Conservation (phyloP, 129 eudicot genomes). For the Ambrosia trifida region DNA sequence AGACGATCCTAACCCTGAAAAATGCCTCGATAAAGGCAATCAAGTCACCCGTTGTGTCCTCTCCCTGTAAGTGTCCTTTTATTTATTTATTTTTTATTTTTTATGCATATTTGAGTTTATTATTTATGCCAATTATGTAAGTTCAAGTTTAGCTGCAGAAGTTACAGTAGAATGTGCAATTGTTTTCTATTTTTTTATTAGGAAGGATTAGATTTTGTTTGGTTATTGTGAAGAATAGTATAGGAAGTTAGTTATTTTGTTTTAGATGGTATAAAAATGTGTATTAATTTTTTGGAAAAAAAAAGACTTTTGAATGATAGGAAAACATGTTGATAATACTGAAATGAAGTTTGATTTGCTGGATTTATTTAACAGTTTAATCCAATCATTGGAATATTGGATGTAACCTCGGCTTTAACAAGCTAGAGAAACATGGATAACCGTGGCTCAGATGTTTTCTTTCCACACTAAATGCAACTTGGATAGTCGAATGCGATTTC, state of each 20-base stretch:
- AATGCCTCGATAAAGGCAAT: constrained; percentile 77
- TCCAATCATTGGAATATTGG: too few species aligned
- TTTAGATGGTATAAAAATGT: not conserved
- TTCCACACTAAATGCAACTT: too few species aligned
- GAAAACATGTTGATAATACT: too few species aligned
- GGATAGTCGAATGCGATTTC: too few species aligned
- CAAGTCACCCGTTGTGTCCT: constrained; percentile 79
- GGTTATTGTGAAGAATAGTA: not conserved
- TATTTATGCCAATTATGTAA: not conserved
- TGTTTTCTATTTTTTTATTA: not conserved
- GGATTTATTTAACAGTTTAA: too few species aligned
- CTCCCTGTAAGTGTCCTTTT: constrained; percentile 48
- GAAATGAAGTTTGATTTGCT: too few species aligned
- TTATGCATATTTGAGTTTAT: not conserved
- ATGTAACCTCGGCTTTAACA: too few species aligned
- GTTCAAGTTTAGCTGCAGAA: not conserved
- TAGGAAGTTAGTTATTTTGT: not conserved
- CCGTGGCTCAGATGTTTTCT: too few species aligned
- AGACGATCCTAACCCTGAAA: constrained; percentile 80
- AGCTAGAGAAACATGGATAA: too few species aligned
- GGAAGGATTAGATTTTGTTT: not conserved
- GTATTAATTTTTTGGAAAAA: not conserved
- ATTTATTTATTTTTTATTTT: not conserved
- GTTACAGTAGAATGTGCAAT: not conserved
- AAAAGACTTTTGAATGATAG: not conserved